Conservation (phyloP, 495 filamentous ascomycete species). For the Pyronema omphalodes region DNA sequence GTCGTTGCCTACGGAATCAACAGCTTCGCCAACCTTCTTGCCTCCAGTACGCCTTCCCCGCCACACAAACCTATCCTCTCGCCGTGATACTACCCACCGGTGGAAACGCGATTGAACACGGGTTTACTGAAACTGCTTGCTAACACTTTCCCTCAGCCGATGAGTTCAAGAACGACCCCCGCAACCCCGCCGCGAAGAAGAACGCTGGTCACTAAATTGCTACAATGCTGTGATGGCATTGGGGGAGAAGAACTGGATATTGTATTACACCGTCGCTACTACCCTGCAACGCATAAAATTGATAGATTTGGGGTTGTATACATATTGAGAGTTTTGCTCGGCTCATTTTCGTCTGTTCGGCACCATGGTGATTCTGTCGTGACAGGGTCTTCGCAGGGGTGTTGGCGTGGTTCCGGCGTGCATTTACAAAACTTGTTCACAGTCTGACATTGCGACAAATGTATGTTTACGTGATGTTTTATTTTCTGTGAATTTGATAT, state of each 20-base stretch:
- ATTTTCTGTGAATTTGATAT: too few species aligned
- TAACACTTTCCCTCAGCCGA: conserved; percentile 38
- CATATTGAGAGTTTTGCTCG: too few species aligned
- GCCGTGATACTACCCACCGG: neutral
- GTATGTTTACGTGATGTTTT: too few species aligned
- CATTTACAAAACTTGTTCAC: too few species aligned
- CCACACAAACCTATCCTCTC: neutral
- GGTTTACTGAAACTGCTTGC: neutral
- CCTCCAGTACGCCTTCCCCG: conserved; percentile 42
- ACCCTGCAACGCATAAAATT: neutral
- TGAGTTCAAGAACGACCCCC: conserved; percentile 89
- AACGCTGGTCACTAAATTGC: conserved; percentile 3
- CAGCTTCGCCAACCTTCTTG: conserved; percentile 48
- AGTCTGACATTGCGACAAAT: too few species aligned
- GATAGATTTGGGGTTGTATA: neutral
- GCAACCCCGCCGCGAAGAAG: conserved; percentile 42
- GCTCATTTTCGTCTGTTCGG: too few species aligned
- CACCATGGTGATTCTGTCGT: neutral
- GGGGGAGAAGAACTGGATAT: neutral
- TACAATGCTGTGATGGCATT: neutral
- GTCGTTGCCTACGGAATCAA: conserved; percentile 80
- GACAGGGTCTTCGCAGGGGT: neutral
- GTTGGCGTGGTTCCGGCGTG: too few species aligned
- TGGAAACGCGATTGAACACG: neutral
- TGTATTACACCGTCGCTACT: neutral